Percentiles rank a stretch among this genome's conserved stretches.
Evolutionary conservation across 371 early-diverging fungal species (phyloP).

Genomic region (Parasitella parasitica): DNA sequence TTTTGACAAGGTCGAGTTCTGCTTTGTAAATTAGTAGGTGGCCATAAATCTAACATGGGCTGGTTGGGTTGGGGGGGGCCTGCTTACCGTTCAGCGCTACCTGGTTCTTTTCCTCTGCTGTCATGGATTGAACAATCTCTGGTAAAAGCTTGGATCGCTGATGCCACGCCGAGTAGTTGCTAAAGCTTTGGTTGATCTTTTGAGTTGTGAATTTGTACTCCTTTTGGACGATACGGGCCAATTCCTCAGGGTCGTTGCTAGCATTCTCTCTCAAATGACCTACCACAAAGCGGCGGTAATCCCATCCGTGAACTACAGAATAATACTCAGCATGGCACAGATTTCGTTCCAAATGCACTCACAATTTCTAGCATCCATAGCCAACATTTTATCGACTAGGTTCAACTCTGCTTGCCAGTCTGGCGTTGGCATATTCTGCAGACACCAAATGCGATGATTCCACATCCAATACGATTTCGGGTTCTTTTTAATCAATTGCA

Average conservation of each 20-base stretch:
- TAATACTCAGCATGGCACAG: neutral
- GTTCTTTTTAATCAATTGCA: constrained; percentile 64
- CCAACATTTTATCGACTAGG: constrained; percentile 75
- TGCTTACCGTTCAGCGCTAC: constrained; percentile 37
- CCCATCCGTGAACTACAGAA: constrained; percentile 91
- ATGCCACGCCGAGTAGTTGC: constrained; percentile 98
- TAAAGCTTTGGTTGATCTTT: constrained; percentile 88
- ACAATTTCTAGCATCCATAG: constrained; percentile 92
- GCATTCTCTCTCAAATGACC: constrained; percentile 37
- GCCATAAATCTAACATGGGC: no score
- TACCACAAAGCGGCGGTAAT: constrained; percentile 86
- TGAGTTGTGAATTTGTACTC: constrained; percentile 86
- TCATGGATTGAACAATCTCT: constrained; percentile 48
- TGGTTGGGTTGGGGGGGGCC: no score
- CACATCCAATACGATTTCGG: constrained; percentile 94
- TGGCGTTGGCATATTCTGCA: constrained; percentile 72
- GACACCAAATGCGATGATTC: constrained; percentile 93
- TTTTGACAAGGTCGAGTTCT: constrained; percentile 83
- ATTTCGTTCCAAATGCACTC: constrained; percentile 24
- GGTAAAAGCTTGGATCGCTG: constrained; percentile 83
- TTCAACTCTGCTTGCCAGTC: constrained; percentile 80
- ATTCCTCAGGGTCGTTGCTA: constrained; percentile 6
- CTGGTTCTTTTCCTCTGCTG: constrained; percentile 38
- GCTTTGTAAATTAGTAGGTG: no score
- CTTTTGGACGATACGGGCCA: constrained; percentile 24